Percentiles rank a stretch among this genome's conserved stretches.
Conservation (phyloP, 1,284 basidiomycete species). For the Cystobasidium sp. region DNA sequence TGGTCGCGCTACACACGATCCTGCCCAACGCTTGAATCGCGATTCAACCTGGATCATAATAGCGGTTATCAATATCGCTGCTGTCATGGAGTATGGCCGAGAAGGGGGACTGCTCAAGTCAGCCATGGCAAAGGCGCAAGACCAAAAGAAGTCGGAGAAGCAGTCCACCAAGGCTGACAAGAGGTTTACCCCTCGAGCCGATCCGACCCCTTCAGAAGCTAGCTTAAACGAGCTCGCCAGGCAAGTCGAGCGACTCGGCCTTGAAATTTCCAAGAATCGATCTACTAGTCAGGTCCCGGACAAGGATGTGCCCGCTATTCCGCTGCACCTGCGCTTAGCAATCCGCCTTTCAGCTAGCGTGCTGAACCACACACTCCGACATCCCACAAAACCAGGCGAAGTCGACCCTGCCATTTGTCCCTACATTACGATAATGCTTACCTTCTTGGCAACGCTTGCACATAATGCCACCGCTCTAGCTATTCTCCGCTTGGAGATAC, state of each 20-base stretch:
- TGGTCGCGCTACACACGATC: constrained; percentile 61
- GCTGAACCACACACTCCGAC: constrained; percentile 66
- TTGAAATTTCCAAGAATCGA: constrained; percentile 41
- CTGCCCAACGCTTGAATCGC: constrained; percentile 60
- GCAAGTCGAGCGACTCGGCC: constrained; percentile 16
- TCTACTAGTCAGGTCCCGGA: constrained; percentile 1
- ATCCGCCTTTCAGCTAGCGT: constrained; percentile 78
- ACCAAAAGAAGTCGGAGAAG: constrained; percentile 47
- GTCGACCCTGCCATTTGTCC: constrained; percentile 71
- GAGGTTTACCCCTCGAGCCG: constrained; percentile 46
- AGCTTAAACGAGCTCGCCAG: constrained; percentile 39
- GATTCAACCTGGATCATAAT: constrained; percentile 96
- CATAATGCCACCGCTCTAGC: constrained; percentile 68
- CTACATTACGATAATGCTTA: constrained; percentile 82
- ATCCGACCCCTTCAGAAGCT: constrained; percentile 41
- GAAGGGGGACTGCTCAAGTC: constrained; percentile 56
- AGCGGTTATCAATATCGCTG: constrained; percentile 79
- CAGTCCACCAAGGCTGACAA: constrained; percentile 52
- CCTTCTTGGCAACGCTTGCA: constrained; percentile 79
- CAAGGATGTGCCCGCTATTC: neutral
- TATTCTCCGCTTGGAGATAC: constrained; percentile 74
- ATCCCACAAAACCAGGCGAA: constrained; percentile 30
- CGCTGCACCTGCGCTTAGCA: constrained; percentile 62
- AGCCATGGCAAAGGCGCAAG: neutral
- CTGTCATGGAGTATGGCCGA: constrained; percentile 86